Evolutionary conservation across 2,329 filamentous ascomycete species (phyloP).

Genomic region (Emergomyces pasteurianus): DNA sequence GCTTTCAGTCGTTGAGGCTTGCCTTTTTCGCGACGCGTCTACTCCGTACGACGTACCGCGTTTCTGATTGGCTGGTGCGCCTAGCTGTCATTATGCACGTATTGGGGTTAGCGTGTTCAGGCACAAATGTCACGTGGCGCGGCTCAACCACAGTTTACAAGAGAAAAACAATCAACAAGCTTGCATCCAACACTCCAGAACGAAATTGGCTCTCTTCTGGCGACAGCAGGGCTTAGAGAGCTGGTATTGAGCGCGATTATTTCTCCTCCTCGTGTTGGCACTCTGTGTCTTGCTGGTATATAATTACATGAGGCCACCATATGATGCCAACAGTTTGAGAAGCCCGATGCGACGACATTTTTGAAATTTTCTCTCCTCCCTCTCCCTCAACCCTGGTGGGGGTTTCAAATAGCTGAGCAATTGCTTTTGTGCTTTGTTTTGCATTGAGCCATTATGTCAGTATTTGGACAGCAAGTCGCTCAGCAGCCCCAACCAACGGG

Average conservation of each 20-base stretch:
- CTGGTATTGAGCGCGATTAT: background rate
- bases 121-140: background rate
- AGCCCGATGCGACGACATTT: background rate
- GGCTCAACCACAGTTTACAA: background rate
- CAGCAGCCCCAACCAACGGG: slow-evolving; percentile 5
- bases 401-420: background rate
- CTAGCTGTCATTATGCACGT: background rate
- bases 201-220: background rate
- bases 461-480: slow-evolving; percentile 9
- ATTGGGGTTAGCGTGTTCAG: background rate
- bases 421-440: background rate
- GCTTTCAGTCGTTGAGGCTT: background rate
- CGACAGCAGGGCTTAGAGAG: background rate
- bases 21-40: background rate
- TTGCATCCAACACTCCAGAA: background rate
- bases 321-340: background rate
- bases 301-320: background rate
- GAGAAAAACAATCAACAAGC: slow-evolving; percentile 1
- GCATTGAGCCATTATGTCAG: slow-evolving; percentile 5
- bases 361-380: background rate
- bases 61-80: background rate
- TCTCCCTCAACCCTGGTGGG: background rate
- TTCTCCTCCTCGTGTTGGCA: background rate
- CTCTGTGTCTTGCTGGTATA: background rate
- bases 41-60: no score